Conservation (phyloP, 306 rosid genomes). For the Vigna radiata region DNA sequence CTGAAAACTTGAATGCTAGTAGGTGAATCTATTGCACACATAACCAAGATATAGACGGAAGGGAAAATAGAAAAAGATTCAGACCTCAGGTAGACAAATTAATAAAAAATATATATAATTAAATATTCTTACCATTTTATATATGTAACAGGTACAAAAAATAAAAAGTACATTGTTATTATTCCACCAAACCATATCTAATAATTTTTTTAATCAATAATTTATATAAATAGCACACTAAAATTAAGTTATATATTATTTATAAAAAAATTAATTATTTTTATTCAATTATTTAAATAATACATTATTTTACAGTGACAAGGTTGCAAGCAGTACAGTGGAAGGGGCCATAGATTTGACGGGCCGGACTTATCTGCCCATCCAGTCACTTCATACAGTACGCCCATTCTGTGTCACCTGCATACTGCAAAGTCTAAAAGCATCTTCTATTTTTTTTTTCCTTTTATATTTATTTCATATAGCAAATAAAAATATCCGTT, state of each 20-base stretch:
- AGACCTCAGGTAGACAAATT: not conserved
- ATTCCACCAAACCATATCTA: too few relatives aligned
- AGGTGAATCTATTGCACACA: conserved; percentile 45
- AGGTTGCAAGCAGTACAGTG: conserved; percentile 14
- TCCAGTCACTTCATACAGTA: conserved; percentile 71
- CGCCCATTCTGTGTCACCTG: conserved; percentile 63
- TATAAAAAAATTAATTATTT: too few relatives aligned
- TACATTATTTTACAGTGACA: conserved; percentile 37
- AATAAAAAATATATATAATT: too few relatives aligned
- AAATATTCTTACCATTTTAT: too few relatives aligned
- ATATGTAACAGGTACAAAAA: too few relatives aligned
- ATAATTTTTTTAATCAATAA: too few relatives aligned
- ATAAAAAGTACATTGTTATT: too few relatives aligned
- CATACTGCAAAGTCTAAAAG: conserved; percentile 40
- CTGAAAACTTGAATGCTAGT: conserved; percentile 36
- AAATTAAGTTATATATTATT: not conserved
- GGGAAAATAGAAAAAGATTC: not conserved
- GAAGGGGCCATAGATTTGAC: conserved; percentile 63
- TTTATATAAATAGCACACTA: too few relatives aligned
- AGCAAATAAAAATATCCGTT: not conserved
- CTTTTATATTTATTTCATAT: too few relatives aligned
- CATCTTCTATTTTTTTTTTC: conserved; percentile 35
- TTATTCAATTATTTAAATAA: not conserved
- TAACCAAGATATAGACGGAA: not conserved
- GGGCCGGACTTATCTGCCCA: conserved; percentile 65